A percentile compares a stretch with the other conserved stretches of the same genome.
Evolutionary conservation across 495 filamentous ascomycete genomes (phyloP).

Genomic region (Daldinia caldariorum): DNA sequence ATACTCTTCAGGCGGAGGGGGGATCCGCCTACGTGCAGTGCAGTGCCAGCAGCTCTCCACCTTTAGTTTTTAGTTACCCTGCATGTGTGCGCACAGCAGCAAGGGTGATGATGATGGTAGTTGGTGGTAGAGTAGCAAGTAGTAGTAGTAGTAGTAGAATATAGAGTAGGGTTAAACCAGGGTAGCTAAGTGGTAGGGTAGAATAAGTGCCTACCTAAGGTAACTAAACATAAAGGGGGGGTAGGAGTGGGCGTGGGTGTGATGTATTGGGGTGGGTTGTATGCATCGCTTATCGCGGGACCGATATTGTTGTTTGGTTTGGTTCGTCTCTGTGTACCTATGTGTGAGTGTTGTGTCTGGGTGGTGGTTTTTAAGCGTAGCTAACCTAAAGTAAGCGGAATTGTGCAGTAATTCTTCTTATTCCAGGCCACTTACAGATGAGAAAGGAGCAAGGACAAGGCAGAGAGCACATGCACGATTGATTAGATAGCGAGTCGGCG

Average conservation of each 20-base stretch:
- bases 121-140: not conserved
- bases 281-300: slow-evolving; percentile 43
- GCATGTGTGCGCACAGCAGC: slow-evolving; percentile 25
- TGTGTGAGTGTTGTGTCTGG: too few species aligned
- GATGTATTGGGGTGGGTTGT: slow-evolving; percentile 9
- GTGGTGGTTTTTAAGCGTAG: too few species aligned
- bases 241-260: not conserved
- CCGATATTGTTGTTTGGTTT: slow-evolving; percentile 31
- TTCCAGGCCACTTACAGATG: slow-evolving; percentile 39
- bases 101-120: not conserved
- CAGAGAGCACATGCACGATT: slow-evolving; percentile 41
- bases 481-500: slow-evolving; percentile 41
- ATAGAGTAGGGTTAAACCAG: too few species aligned
- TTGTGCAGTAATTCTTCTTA: slow-evolving; percentile 12
- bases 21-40: slow-evolving; percentile 37
- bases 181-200: too few species aligned
- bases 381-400: slow-evolving; percentile 12
- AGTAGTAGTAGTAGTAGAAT: not conserved
- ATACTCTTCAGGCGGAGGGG: slow-evolving; percentile 26
- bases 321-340: too few species aligned
- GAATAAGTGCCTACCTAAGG: too few species aligned
- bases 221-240: too few species aligned
- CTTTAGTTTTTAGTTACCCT: not conserved
- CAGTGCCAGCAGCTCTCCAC: slow-evolving; percentile 4
- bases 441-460: not conserved